phyloP scores from a whole-genome alignment of 2,329 filamentous ascomycete species.

The Aspergillus thermomutatus region DNA sequence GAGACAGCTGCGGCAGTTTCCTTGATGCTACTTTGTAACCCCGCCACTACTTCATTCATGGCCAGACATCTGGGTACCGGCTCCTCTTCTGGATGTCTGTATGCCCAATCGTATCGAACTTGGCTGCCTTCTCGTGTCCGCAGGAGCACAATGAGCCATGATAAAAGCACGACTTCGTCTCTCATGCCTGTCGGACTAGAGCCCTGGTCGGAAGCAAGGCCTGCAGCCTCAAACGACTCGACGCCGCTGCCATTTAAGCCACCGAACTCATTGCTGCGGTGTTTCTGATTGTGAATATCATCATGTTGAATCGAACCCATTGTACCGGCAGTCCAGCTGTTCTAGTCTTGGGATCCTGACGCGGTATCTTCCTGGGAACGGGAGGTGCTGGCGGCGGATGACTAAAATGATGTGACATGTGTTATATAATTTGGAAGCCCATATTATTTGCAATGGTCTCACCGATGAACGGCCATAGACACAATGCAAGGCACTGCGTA shows the following conservation, averaged over 20 bases:
- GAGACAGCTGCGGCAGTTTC: slow-evolving; percentile 26
- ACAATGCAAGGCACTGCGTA: no score
- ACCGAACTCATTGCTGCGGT: slow-evolving; percentile 10
- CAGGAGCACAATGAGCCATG: slow-evolving; percentile 47
- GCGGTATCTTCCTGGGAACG: not conserved
- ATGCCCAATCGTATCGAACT: slow-evolving; percentile 41
- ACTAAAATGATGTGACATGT: not conserved
- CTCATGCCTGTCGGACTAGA: slow-evolving; percentile 34
- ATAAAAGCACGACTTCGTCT: slow-evolving; percentile 42
- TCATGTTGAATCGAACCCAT: slow-evolving; percentile 4
- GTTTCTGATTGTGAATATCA: slow-evolving; percentile 6
- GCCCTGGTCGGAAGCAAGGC: slow-evolving; percentile 22
- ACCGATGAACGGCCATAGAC: no score
- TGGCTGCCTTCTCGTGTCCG: slow-evolving; percentile 41
- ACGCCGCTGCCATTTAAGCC: slow-evolving; percentile 8
- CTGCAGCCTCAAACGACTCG: slow-evolving; percentile 26
- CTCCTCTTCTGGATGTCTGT: slow-evolving; percentile 18
- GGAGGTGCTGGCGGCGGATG: not conserved
- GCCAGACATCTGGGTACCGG: slow-evolving; percentile 19
- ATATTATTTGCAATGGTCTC: no score
- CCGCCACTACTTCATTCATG: slow-evolving; percentile 32
- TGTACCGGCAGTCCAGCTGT: not conserved
- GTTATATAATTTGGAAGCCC: not conserved
- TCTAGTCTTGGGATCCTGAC: no score
- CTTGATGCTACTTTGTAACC: slow-evolving; percentile 29